phyloP scores from a whole-genome alignment of 768 basidiomycete species.

The Mycena venus region DNA sequence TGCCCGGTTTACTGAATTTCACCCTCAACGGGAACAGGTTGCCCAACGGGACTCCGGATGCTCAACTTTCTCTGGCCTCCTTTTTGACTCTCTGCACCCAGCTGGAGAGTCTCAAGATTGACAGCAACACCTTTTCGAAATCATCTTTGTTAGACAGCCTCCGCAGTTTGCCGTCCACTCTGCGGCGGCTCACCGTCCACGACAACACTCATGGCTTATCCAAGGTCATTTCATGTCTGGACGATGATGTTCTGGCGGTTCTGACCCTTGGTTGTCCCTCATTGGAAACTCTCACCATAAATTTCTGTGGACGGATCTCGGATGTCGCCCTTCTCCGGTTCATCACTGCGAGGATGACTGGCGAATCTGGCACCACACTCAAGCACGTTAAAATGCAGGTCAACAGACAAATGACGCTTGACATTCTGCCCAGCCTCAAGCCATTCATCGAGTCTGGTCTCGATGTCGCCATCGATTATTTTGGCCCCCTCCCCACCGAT shows the following conservation, averaged over 20 bases:
- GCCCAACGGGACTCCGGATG: no score
- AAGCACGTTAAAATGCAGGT: not conserved
- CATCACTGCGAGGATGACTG: not conserved
- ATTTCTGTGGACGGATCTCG: not conserved
- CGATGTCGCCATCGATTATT: not conserved
- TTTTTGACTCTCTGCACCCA: not conserved
- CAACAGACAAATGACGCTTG: not conserved
- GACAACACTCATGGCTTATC: no score
- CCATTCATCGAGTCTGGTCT: not conserved
- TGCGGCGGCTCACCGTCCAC: not conserved
- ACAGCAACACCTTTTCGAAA: not conserved
- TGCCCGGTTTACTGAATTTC: not conserved
- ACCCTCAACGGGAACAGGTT: not conserved
- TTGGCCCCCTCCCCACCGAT: not conserved
- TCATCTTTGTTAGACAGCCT: not conserved
- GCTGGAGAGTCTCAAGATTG: not conserved
- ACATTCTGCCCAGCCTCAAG: not conserved
- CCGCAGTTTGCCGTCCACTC: not conserved
- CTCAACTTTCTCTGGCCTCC: not conserved
- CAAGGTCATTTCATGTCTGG: not conserved
- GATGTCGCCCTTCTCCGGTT: not conserved
- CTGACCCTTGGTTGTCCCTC: not conserved
- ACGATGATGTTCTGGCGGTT: not conserved
- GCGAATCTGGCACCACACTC: not conserved
- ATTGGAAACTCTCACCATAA: not conserved